A percentile compares a stretch with the other conserved stretches of the same genome.
Conservation (phyloP, 2,329 filamentous ascomycete genomes). For the Aspergillus intermedius region DNA sequence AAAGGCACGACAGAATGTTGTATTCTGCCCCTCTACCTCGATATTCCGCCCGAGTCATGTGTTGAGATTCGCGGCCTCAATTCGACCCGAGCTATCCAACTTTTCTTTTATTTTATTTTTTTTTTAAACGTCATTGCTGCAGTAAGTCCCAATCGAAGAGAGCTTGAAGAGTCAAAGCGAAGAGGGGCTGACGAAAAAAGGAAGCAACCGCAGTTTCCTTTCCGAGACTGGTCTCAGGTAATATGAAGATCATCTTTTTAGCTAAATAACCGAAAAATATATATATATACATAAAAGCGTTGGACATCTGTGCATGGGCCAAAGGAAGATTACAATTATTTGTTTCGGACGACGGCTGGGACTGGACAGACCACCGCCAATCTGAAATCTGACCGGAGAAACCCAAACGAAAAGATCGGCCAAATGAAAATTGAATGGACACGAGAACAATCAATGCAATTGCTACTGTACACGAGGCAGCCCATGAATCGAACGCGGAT, state of each 20-base stretch:
- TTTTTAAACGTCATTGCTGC: not conserved
- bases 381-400: constrained; percentile 10
- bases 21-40: not conserved
- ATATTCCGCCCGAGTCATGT: not conserved
- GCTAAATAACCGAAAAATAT: constrained; percentile 1
- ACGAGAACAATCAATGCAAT: not conserved
- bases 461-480: too few species aligned
- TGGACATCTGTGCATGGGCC: constrained; percentile 31
- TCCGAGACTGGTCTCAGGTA: too few species aligned
- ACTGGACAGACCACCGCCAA: constrained; percentile 7
- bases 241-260: too few species aligned
- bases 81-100: not conserved
- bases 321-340: constrained; percentile 10
- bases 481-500: too few species aligned
- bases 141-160: not conserved
- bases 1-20: not conserved
- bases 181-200: constrained; percentile 7
- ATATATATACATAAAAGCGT: constrained; percentile 14
- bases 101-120: not conserved
- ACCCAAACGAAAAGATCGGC: constrained; percentile 7
- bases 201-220: constrained; percentile 12
- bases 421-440: constrained; percentile 11
- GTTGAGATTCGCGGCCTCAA: not conserved
- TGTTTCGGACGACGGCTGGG: not conserved
- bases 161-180: not conserved